Evolutionary conservation across 2,329 filamentous ascomycete genomes (phyloP).

Genomic region (Xylaria digitata): DNA sequence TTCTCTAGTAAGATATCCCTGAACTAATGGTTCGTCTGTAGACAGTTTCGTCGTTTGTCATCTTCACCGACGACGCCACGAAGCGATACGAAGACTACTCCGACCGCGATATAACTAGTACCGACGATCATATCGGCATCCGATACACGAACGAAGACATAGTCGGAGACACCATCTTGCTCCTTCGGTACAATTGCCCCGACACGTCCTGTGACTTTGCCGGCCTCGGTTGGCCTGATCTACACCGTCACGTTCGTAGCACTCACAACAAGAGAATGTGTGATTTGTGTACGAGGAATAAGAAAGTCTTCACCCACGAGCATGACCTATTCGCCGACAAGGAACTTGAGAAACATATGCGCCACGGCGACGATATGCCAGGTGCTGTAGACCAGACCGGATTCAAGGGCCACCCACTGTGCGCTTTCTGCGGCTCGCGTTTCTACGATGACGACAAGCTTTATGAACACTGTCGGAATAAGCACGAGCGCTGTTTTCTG

Average conservation of each 20-base stretch:
- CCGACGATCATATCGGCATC: constrained; percentile 89
- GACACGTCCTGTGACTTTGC: constrained; percentile 80
- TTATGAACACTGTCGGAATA: constrained; percentile 91
- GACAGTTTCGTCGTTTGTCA: constrained; percentile 81
- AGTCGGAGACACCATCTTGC: constrained; percentile 86
- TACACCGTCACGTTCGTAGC: constrained; percentile 83
- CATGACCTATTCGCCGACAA: constrained; percentile 88
- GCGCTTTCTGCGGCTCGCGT: constrained; percentile 88
- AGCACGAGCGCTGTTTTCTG: constrained; percentile 94
- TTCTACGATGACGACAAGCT: constrained; percentile 98
- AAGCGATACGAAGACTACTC: constrained; percentile 90
- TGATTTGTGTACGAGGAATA: constrained; percentile 76
- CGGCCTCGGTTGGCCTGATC: constrained; percentile 78
- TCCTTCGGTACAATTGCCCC: constrained; percentile 95
- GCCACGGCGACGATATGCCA: constrained; percentile 87
- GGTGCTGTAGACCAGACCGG: constrained; percentile 92
- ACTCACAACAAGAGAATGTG: constrained; percentile 79
- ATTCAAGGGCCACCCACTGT: constrained; percentile 95
- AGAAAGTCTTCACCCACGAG: constrained; percentile 98
- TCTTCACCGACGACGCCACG: constrained; percentile 87
- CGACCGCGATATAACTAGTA: constrained; percentile 76
- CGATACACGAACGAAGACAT: constrained; percentile 90
- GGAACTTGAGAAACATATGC: constrained; percentile 88
- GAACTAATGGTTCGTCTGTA: constrained; percentile 31
- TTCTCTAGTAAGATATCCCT: background rate